A percentile compares a stretch with the other conserved stretches of the same genome.
These are phyloP conservation scores for Eimeria necatrix DNA, from an alignment of 169 alveolate species.

Conservation along the genomic window DNA sequence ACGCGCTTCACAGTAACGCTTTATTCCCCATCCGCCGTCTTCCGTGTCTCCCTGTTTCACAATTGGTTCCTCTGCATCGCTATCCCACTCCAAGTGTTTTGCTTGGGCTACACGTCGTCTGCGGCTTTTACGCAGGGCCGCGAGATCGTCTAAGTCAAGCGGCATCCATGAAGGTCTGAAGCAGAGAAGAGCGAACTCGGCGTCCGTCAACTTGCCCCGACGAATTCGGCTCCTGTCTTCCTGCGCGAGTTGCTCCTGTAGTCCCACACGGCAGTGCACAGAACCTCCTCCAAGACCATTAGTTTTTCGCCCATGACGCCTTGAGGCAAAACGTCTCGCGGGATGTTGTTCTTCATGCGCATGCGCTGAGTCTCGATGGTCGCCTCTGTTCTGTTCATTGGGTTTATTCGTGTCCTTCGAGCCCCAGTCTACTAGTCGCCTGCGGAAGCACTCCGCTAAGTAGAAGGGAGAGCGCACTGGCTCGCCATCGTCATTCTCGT, in stretches of 20 bases:
- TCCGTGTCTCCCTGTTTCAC: conserved; percentile 51
- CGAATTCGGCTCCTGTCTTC: conserved; percentile 76
- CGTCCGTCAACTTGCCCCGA: conserved; percentile 80
- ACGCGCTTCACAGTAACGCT: conserved; percentile 73
- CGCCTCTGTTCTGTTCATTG: background rate
- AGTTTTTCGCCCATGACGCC: conserved; percentile 22
- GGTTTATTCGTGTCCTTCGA: conserved; percentile 12
- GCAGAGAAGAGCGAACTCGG: conserved; percentile 76
- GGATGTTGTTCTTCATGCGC: conserved; percentile 4
- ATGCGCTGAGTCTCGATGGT: background rate
- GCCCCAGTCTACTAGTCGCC: conserved; percentile 62
- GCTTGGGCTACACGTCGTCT: conserved; percentile 78
- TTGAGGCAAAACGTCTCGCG: conserved; percentile 57
- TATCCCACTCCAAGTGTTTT: conserved; percentile 78
- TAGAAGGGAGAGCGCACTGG: conserved; percentile 74
- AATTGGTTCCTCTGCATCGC: conserved; percentile 75
- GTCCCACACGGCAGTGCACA: conserved; percentile 67
- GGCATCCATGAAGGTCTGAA: conserved; percentile 77
- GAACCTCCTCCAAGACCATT: conserved; percentile 3
- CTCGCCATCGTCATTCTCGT: conserved; percentile 51
- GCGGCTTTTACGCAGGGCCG: conserved; percentile 48
- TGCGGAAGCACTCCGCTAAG: conserved; percentile 72
- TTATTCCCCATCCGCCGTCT: conserved; percentile 70
- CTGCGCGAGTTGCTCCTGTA: conserved; percentile 72
- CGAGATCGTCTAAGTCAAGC: conserved; percentile 65